A percentile compares a stretch with the other conserved stretches of the same genome.
phyloP scores from a whole-genome alignment of 176 grass and related monocot genomes.

The Aegilops speltoides region DNA sequence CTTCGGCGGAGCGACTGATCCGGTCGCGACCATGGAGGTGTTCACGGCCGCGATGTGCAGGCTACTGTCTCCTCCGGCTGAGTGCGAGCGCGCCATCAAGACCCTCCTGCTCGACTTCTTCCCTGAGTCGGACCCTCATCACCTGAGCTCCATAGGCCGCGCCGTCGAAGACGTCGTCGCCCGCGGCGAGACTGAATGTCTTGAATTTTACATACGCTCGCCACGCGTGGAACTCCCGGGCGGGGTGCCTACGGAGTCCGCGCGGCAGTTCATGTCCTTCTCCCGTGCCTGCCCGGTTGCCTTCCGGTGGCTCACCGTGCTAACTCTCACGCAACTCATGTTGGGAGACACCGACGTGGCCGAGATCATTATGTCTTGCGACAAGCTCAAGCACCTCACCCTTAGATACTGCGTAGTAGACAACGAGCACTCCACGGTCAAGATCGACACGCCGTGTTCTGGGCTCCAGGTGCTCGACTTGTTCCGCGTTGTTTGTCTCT shows the following conservation, averaged over 20 bases:
- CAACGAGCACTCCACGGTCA: too few relatives aligned
- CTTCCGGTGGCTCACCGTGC: too few relatives aligned
- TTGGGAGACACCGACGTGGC: too few relatives aligned
- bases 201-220: background rate
- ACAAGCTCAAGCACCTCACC: too few relatives aligned
- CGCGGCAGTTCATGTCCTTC: slow-evolving; percentile 4
- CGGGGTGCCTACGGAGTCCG: too few relatives aligned
- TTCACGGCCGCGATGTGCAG: background rate
- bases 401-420: too few relatives aligned
- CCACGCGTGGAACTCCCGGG: background rate
- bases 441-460: too few relatives aligned
- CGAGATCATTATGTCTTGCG: too few relatives aligned
- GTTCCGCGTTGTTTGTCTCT: background rate
- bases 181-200: background rate
- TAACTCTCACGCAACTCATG: too few relatives aligned
- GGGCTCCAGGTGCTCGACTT: too few relatives aligned
- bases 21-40: background rate
- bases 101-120: background rate
- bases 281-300: too few relatives aligned
- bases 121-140: background rate
- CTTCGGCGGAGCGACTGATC: background rate
- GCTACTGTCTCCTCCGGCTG: too few relatives aligned
- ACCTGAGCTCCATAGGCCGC: background rate
- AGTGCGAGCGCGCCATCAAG: background rate
- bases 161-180: background rate